Conservation (phyloP, 2,329 filamentous ascomycete species). For the Hymenoscyphus occultus region DNA sequence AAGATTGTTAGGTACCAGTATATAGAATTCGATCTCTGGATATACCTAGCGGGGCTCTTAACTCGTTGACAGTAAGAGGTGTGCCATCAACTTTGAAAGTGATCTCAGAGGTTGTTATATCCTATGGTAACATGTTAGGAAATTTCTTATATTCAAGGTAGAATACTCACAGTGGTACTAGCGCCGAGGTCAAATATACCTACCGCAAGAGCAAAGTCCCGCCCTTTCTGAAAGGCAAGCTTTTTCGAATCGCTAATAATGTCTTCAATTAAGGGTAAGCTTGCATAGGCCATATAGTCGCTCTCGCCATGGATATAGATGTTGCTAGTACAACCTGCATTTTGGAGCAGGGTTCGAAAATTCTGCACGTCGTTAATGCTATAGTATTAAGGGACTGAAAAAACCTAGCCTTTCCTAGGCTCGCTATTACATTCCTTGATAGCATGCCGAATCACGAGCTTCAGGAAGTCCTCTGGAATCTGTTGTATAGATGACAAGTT, state of each 20-base stretch:
- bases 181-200: not conserved
- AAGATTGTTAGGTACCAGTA: too few relatives aligned
- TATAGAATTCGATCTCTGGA: too few relatives aligned
- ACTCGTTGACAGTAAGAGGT: not conserved
- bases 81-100: conserved; percentile 1
- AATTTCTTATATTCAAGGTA: not conserved
- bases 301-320: conserved; percentile 2
- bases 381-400: conserved; percentile 1
- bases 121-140: not conserved
- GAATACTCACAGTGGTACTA: not conserved
- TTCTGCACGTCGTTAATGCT: not conserved
- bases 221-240: not conserved
- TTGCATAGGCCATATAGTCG: not conserved
- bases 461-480: not conserved
- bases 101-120: not conserved
- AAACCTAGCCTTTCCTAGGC: not conserved
- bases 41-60: not conserved
- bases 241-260: not conserved
- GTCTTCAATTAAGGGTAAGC: not conserved
- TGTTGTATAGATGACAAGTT: not conserved
- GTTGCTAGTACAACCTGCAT: not conserved
- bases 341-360: not conserved
- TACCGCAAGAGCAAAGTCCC: not conserved
- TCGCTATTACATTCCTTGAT: not conserved
- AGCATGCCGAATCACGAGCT: not conserved